These are phyloP conservation scores for Mycosarcoma mackinlayi DNA, from an alignment of 1,284 basidiomycete species.

Conservation along the genomic window DNA sequence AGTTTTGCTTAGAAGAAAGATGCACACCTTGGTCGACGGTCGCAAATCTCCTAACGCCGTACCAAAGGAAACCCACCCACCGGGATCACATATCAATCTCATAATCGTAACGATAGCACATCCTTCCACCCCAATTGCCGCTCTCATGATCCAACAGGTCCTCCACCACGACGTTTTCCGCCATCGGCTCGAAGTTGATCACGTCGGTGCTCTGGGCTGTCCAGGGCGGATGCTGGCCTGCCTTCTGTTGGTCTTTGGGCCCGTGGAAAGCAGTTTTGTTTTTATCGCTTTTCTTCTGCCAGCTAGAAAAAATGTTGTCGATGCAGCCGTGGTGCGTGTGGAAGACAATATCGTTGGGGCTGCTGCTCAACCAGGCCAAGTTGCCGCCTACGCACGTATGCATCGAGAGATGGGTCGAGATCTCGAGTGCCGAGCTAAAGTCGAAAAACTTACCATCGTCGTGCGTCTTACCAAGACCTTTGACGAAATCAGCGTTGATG, in stretches of 20 bases:
- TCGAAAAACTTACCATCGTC: constrained; percentile 32
- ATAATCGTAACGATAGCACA: constrained; percentile 43
- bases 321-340: constrained; percentile 14
- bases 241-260: constrained; percentile 24
- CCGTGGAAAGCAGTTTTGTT: constrained; percentile 32
- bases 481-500: constrained; percentile 20
- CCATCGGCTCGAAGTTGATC: constrained; percentile 33
- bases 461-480: constrained; percentile 16
- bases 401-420: constrained; percentile 29
- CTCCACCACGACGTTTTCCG: constrained; percentile 17
- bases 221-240: constrained; percentile 16
- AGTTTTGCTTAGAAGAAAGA: no score
- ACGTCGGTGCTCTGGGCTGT: constrained; percentile 18
- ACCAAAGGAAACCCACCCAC: no score
- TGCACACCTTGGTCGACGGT: no score
- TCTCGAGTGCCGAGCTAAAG: constrained; percentile 32
- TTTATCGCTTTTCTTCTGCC: constrained; percentile 16
- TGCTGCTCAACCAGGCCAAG: constrained; percentile 28
- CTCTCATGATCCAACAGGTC: constrained; percentile 32
- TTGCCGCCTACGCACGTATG: constrained; percentile 35
- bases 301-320: constrained; percentile 14
- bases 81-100: constrained; percentile 5
- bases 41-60: no score
- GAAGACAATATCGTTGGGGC: constrained; percentile 25
- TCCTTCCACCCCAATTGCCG: constrained; percentile 22